Conservation (phyloP, 495 filamentous ascomycete species). For the Penicillium steckii region DNA sequence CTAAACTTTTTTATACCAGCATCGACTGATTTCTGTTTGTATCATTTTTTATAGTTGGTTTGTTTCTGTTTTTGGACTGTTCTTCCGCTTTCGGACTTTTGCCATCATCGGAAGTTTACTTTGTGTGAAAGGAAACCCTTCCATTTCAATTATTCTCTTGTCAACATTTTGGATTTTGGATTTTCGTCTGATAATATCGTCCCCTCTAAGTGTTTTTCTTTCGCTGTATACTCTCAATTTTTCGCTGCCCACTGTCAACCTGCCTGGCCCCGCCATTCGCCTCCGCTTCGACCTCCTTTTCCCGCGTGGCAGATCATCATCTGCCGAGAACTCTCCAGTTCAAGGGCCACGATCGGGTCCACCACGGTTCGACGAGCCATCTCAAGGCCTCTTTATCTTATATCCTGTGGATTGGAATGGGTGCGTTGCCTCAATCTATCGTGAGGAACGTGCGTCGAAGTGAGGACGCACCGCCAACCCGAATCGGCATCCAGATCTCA, state of each 20-base stretch:
- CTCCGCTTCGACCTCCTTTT: conserved; percentile 27
- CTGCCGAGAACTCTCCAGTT: conserved; percentile 21
- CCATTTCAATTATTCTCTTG: too few relatives aligned
- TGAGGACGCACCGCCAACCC: conserved; percentile 4
- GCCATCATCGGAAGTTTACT: too few relatives aligned
- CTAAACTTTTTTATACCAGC: too few relatives aligned
- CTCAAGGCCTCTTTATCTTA: neutral
- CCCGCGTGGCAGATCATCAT: conserved; percentile 26
- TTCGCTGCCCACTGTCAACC: neutral
- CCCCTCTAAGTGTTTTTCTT: too few relatives aligned
- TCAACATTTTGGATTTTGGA: too few relatives aligned
- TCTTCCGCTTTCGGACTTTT: too few relatives aligned
- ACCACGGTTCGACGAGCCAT: conserved; percentile 7
- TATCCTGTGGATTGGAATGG: conserved; percentile 20
- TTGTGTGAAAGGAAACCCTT: too few relatives aligned
- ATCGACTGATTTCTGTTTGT: too few relatives aligned
- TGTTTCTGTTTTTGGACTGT: too few relatives aligned
- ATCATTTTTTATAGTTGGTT: too few relatives aligned
- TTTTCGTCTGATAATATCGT: too few relatives aligned
- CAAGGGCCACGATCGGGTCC: conserved; percentile 20
- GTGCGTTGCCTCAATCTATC: conserved; percentile 12
- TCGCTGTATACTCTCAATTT: neutral
- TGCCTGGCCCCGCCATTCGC: conserved; percentile 10
- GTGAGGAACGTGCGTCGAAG: conserved; percentile 18
- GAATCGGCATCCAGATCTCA: conserved; percentile 6